These are phyloP conservation scores for Phylloporus rhodoxanthus DNA, from an alignment of 768 basidiomycete species.

Conservation along the genomic window DNA sequence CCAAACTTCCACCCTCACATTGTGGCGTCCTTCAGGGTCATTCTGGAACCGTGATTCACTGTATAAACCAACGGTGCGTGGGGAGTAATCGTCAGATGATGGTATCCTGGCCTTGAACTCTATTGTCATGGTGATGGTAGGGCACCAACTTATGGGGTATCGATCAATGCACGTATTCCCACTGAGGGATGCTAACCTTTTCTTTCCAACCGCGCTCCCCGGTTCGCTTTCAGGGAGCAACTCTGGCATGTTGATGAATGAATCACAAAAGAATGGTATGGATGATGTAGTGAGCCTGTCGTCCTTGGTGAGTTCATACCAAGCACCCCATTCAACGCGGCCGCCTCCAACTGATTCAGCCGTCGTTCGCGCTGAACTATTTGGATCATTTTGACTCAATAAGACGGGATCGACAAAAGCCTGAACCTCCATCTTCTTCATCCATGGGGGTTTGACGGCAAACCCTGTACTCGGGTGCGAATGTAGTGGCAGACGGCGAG, in stretches of 20 bases:
- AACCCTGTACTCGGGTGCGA: constrained; percentile 43
- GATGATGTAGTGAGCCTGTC: constrained; percentile 44
- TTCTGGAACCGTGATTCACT: constrained; percentile 46
- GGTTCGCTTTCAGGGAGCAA: constrained; percentile 45
- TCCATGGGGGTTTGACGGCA: constrained; percentile 28
- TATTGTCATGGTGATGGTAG: constrained; percentile 54
- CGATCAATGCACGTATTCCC: background rate
- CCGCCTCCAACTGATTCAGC: constrained; percentile 44
- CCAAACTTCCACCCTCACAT: constrained; percentile 58
- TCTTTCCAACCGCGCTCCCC: constrained; percentile 17
- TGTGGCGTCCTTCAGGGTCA: constrained; percentile 52
- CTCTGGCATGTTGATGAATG: constrained; percentile 40
- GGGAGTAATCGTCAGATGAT: constrained; percentile 36
- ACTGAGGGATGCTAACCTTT: constrained; percentile 10
- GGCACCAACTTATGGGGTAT: constrained; percentile 45
- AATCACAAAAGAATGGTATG: constrained; percentile 54
- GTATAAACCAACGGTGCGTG: constrained; percentile 54
- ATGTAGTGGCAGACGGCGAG: constrained; percentile 53
- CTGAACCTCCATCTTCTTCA: constrained; percentile 31
- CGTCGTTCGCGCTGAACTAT: constrained; percentile 35
- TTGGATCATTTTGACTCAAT: constrained; percentile 33
- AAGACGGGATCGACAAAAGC: constrained; percentile 41
- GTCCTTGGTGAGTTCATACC: constrained; percentile 40
- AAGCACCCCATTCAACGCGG: constrained; percentile 54
- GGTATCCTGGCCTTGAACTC: constrained; percentile 63